These are phyloP conservation scores for Fraxinus ornus DNA, from an alignment of 305 asterid species.

Conservation along the genomic window DNA sequence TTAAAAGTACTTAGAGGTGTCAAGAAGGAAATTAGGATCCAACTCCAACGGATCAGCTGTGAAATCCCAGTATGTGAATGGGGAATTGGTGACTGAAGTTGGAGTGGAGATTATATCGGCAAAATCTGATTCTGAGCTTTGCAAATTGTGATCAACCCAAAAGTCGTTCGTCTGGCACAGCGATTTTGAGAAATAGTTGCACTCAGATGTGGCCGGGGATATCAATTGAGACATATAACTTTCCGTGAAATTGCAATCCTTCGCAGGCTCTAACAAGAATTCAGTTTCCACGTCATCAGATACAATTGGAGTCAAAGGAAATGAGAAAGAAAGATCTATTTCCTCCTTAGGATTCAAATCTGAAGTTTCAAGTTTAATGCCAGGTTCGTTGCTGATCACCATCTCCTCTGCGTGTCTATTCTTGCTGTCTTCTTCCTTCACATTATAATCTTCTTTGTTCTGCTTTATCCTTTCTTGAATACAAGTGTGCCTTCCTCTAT, in stretches of 20 bases:
- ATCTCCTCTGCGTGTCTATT: neutral
- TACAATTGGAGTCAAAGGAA: conserved; percentile 37
- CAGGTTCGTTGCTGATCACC: neutral
- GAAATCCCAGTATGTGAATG: conserved; percentile 37
- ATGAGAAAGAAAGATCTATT: conserved; percentile 28
- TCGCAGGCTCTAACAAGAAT: conserved; percentile 26
- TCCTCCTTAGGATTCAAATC: conserved; percentile 19
- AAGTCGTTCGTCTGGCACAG: conserved; percentile 32
- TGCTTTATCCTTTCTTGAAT: conserved; percentile 33
- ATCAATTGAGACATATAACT: conserved; percentile 30
- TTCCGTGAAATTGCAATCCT: conserved; percentile 8
- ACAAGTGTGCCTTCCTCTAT: conserved; percentile 70
- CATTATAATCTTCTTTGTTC: conserved; percentile 13
- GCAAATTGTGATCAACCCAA: conserved; percentile 28
- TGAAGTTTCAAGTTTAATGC: conserved; percentile 22
- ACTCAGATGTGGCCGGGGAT: conserved; percentile 39
- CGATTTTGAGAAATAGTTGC: conserved; percentile 29
- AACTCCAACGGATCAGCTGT: conserved; percentile 28
- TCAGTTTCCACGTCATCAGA: conserved; percentile 25
- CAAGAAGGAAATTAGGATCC: conserved; percentile 22
- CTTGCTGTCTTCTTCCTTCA: conserved; percentile 17
- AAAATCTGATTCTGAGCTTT: conserved; percentile 39
- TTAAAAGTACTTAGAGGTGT: conserved; percentile 20
- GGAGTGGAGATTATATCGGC: conserved; percentile 44
- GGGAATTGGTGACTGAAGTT: conserved; percentile 25